Evolutionary conservation across 441 rosid genomes (phyloP).

Genomic region (Jatropha multifida): DNA sequence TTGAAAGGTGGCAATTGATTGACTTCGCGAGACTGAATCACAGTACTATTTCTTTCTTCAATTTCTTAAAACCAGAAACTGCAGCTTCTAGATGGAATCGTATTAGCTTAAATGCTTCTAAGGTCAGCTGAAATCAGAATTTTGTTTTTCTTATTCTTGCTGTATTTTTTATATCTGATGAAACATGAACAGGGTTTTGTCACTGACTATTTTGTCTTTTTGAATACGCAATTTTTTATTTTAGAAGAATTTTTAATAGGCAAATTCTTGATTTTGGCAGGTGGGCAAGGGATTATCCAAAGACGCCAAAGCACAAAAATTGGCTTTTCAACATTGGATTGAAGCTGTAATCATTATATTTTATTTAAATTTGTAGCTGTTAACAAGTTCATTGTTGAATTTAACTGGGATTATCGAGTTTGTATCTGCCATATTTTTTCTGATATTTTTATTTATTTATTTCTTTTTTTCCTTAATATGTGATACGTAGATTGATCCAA

Average conservation of each 20-base stretch:
- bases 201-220: too few relatives aligned
- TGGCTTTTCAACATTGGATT: constrained; percentile 98
- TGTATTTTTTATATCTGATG: neutral
- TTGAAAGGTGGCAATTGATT: constrained; percentile 80
- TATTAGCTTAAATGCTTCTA: constrained; percentile 68
- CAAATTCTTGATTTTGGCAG: constrained; percentile 35
- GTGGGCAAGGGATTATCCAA: constrained; percentile 78
- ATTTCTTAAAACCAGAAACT: constrained; percentile 64
- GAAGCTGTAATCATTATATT: constrained; percentile 61
- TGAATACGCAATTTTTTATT: too few relatives aligned
- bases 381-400: neutral
- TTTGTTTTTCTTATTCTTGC: neutral
- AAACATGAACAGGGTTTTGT: too few relatives aligned
- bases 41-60: constrained; percentile 78
- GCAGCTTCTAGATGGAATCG: constrained; percentile 84
- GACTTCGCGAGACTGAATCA: constrained; percentile 73
- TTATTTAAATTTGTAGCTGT: neutral
- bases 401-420: neutral
- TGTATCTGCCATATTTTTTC: neutral
- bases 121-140: constrained; percentile 36
- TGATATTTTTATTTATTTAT: neutral
- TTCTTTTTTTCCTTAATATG: neutral
- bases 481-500: constrained; percentile 74
- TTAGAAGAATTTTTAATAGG: neutral
- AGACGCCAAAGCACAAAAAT: constrained; percentile 75